Evolutionary conservation across 2,329 filamentous ascomycete species (phyloP), one percentile per base, ranked within the genome.

Genomic region (Pseudovirgaria hyperparasitica): DNA sequence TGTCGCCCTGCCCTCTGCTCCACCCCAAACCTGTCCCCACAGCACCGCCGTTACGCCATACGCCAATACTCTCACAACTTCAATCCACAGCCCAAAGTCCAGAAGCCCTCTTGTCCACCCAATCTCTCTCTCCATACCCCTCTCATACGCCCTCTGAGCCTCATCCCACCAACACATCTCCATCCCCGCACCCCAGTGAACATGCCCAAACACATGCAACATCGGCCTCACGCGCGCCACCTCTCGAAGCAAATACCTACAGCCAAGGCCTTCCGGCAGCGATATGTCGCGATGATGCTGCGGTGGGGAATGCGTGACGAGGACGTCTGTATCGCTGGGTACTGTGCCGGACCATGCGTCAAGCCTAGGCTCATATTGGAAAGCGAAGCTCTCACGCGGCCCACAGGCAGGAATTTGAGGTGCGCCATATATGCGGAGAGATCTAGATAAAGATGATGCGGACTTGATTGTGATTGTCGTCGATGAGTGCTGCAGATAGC

Each of bases 181-280:
- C 22, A 60, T 61, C 10, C 84, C 85, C 23, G 78, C 69, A 6
- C 72, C 80, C 44, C 67, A 78, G 56, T 93, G 85, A 14, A 86
- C 68, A 52, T 93, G 85, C 1, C 84, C 85, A 48, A 90, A 92
- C 25, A 92, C 67, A 51, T 92, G 82, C 9, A 92, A 58, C 9
- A 62, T 62, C 0, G 85, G 85, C 35, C 70, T 73, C 8, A 84
- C 72, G 19, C 78, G 70, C 73, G 78, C 82, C 11, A 80, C 53
- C 43, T 92, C 84, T 9, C 63, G 55, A 5, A 87, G 63, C 5
- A 92, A 64, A 30, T 70, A 66, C 5, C 73, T 69, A 38, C 80
- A 86, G 29, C 82, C 84, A 23, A 84, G 57, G 3, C 65, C 72
- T 50, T 60, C 46, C 54, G 71, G 69, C 26, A 55, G 18, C 1